Evolutionary conservation across 805 yeast genomes (phyloP), one percentile per base, ranked within the genome.

Genomic region (Tetrapisispora fleetii): DNA sequence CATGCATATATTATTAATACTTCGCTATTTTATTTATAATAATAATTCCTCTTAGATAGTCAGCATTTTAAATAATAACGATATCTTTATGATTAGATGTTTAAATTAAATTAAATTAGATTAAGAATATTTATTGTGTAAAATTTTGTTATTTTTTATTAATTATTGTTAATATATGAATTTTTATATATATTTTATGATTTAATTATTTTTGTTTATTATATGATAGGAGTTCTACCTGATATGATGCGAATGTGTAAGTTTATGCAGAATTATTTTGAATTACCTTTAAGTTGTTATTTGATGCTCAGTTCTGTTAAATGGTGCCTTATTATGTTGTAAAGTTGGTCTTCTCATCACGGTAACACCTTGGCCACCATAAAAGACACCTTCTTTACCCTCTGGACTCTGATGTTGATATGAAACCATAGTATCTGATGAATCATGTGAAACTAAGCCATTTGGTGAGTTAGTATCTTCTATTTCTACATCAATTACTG

Each of bases 331-430:
- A 14, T n/a, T 32, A 19, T 41, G 37, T 14, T 41, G 44, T 41
- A 41, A 19, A 28, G 44, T 41, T 18, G 44, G 44, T 41, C 44
- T 41, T 41, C 44, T 41, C 5, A 30, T 8, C 4, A 41, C 44
- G 17, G 44, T 41, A 11, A 41, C 44, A 41, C 44, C 44, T 41
- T 41, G 44, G 14, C 44, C 44, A 41, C 44, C 44, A 41, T 41
- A 41, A 16, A 28, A 19, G 10, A 41, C 18, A 18, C 44, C 44
- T 8, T 41, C 44, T n/a, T 41, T 41, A 19, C 30, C 37, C 5
- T 41, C 21, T 28, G 28, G 8, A 9, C 4, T 5, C 2, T 28
- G 9, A 41, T 41, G n/a, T n/a, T 32, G 17, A 13, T 8, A 41
- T 18, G 37, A 30, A 3, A 41, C 37, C 17, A 41, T 24, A 6